Conservation (phyloP, 345 rosid species). For the Cardamine chenopodiifolia region DNA sequence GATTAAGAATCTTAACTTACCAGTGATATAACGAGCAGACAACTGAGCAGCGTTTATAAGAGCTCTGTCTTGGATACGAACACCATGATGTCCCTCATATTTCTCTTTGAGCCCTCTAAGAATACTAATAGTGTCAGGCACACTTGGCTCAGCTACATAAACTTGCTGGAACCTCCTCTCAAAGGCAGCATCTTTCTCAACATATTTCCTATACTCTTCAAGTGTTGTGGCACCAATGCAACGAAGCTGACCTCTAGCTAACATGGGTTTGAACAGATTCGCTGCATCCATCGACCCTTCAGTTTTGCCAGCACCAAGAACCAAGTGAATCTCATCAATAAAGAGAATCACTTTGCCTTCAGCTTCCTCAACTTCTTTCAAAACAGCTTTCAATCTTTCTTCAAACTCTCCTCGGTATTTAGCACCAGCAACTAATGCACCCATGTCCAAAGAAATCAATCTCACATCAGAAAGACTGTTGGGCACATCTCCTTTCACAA, state of each 20-base stretch:
- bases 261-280: constrained; percentile 91
- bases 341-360: constrained; percentile 91
- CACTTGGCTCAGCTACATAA: constrained; percentile 93
- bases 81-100: constrained; percentile 97
- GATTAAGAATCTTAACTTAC: constrained; percentile 42
- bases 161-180: constrained; percentile 94
- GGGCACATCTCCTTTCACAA: constrained; percentile 85
- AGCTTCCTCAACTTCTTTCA: constrained; percentile 95
- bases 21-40: constrained; percentile 89
- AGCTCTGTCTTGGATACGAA: constrained; percentile 81
- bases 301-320: constrained; percentile 87
- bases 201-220: constrained; percentile 92
- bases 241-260: constrained; percentile 90
- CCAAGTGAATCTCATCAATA: constrained; percentile 95
- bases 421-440: constrained; percentile 83
- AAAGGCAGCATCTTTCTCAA: constrained; percentile 96
- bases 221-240: constrained; percentile 95
- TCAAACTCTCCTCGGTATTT: constrained; percentile 92
- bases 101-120: constrained; percentile 92
- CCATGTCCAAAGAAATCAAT: constrained; percentile 85
- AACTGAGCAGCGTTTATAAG: constrained; percentile 84
- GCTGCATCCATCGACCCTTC: constrained; percentile 99
- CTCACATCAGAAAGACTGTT: constrained; percentile 86
- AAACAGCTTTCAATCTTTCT: constrained; percentile 75
- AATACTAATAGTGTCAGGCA: constrained; percentile 74